A percentile compares a stretch with the other conserved stretches of the same genome.
phyloP scores from a whole-genome alignment of 192 early-diverging fungal genomes.

The Coemansia sp. region DNA sequence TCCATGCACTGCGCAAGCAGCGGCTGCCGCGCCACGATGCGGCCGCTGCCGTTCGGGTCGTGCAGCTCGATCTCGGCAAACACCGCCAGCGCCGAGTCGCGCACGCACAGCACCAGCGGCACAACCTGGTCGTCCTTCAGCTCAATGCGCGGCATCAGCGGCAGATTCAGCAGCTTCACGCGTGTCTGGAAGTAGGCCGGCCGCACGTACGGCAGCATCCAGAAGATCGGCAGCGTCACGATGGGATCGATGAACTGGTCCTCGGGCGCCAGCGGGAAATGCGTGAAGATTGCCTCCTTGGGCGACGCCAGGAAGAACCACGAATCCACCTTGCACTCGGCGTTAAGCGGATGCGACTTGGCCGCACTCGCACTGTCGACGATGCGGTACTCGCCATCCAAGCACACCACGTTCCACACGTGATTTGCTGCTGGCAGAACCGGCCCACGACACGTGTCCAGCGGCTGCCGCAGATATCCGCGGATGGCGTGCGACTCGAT shows the following conservation, averaged over 20 bases:
- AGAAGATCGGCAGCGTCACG: constrained; percentile 52
- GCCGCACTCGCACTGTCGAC: constrained; percentile 53
- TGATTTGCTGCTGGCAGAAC: constrained; percentile 55
- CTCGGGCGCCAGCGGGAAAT: constrained; percentile 32
- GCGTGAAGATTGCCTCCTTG: constrained; percentile 53
- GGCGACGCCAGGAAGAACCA: constrained; percentile 56
- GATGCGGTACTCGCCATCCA: constrained; percentile 56
- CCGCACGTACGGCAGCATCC: constrained; percentile 57
- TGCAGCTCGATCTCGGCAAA: constrained; percentile 59
- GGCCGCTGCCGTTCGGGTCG: constrained; percentile 51
- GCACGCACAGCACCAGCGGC: constrained; percentile 50
- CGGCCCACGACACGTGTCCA: constrained; percentile 46
- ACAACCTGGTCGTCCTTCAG: constrained; percentile 48
- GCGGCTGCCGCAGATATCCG: constrained; percentile 56
- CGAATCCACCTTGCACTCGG: constrained; percentile 37
- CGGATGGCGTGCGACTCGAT: constrained; percentile 49
- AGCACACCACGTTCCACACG: constrained; percentile 55
- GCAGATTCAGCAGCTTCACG: constrained; percentile 54
- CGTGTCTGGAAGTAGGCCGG: constrained; percentile 43
- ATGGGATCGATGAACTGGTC: constrained; percentile 56
- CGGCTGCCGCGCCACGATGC: constrained; percentile 51
- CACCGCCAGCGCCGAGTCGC: constrained; percentile 42
- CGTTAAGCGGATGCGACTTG: constrained; percentile 47
- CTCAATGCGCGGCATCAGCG: constrained; percentile 38
- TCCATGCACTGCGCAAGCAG: constrained; percentile 57